Percentiles rank a stretch among this genome's conserved stretches.
These are phyloP conservation scores for Coemansia sp. DNA, from an alignment of 192 early-diverging fungal genomes.

Conservation along the genomic window DNA sequence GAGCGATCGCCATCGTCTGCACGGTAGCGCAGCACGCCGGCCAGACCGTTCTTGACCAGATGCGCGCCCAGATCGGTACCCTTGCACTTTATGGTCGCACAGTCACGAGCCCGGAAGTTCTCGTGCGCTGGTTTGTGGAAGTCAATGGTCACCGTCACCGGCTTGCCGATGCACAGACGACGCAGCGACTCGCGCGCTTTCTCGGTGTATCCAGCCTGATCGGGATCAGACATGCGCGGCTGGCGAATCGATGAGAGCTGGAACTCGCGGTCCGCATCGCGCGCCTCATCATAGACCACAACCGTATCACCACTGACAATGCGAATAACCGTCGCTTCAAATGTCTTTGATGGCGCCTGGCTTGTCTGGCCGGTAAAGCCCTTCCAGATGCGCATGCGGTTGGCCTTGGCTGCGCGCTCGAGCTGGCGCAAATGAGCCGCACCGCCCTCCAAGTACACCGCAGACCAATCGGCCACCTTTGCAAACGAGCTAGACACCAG, in stretches of 20 bases:
- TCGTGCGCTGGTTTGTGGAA: slow-evolving; percentile 89
- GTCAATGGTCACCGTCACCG: slow-evolving; percentile 70
- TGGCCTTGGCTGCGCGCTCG: slow-evolving; percentile 78
- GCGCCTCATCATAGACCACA: slow-evolving; percentile 46
- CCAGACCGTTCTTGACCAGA: slow-evolving; percentile 69
- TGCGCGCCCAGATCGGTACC: slow-evolving; percentile 61
- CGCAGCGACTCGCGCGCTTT: slow-evolving; percentile 90
- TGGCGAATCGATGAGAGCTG: slow-evolving; percentile 62
- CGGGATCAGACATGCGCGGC: slow-evolving; percentile 70
- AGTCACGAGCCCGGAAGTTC: slow-evolving; percentile 80
- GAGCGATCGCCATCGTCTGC: slow-evolving; percentile 87
- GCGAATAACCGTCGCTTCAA: slow-evolving; percentile 61
- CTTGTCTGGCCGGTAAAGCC: slow-evolving; percentile 11
- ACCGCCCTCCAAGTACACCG: slow-evolving; percentile 64
- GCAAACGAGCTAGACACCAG: slow-evolving; percentile 80
- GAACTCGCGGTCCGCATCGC: slow-evolving; percentile 57
- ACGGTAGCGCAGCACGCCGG: slow-evolving; percentile 76
- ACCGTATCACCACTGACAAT: slow-evolving; percentile 64
- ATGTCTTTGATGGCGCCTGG: slow-evolving; percentile 10
- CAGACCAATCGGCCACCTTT: slow-evolving; percentile 84
- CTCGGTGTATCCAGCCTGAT: slow-evolving; percentile 77
- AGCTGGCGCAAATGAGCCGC: slow-evolving; percentile 67
- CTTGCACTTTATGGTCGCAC: slow-evolving; percentile 76
- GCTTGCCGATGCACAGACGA: slow-evolving; percentile 83
- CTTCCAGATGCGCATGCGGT: slow-evolving; percentile 84